Evolutionary conservation across 768 basidiomycete genomes (phyloP).

Genomic region (Leccinum olivaceopallidum): DNA sequence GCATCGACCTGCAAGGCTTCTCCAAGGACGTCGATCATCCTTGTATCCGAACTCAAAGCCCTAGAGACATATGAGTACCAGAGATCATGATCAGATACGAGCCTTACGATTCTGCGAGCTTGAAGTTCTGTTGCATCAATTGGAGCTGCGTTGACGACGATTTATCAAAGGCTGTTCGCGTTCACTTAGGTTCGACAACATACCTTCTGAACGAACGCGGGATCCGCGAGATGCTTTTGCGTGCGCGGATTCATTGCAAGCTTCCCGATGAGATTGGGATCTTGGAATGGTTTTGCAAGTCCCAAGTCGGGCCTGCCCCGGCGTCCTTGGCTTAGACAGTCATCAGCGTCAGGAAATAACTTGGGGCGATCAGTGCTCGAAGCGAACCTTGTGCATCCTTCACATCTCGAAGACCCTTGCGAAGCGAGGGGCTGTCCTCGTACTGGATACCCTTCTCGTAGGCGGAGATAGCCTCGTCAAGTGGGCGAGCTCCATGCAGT

Average conservation of each 20-base stretch:
- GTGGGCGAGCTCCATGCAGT: slow-evolving; percentile 77
- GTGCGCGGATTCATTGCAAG: slow-evolving; percentile 88
- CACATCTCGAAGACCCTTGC: slow-evolving; percentile 89
- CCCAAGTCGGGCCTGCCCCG: slow-evolving; percentile 48
- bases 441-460: slow-evolving; percentile 81
- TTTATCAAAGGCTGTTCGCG: background rate
- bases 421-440: slow-evolving; percentile 79
- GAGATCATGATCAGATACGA: background rate
- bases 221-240: slow-evolving; percentile 79
- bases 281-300: slow-evolving; percentile 75
- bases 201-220: slow-evolving; percentile 75
- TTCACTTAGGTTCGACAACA: background rate
- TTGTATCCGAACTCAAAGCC: slow-evolving; percentile 68
- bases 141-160: slow-evolving; percentile 45
- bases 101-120: slow-evolving; percentile 57
- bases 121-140: slow-evolving; percentile 68
- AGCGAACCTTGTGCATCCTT: slow-evolving; percentile 74
- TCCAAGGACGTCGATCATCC: slow-evolving; percentile 95
- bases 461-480: slow-evolving; percentile 79
- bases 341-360: slow-evolving; percentile 3
- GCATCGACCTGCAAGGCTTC: no score
- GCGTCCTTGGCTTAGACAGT: slow-evolving; percentile 37
- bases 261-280: slow-evolving; percentile 82
- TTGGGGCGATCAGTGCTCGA: background rate
- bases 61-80: slow-evolving; percentile 30